These are phyloP conservation scores for Ceratocystis ficicola DNA, from an alignment of 2,329 filamentous ascomycete genomes.

Conservation along the genomic window DNA sequence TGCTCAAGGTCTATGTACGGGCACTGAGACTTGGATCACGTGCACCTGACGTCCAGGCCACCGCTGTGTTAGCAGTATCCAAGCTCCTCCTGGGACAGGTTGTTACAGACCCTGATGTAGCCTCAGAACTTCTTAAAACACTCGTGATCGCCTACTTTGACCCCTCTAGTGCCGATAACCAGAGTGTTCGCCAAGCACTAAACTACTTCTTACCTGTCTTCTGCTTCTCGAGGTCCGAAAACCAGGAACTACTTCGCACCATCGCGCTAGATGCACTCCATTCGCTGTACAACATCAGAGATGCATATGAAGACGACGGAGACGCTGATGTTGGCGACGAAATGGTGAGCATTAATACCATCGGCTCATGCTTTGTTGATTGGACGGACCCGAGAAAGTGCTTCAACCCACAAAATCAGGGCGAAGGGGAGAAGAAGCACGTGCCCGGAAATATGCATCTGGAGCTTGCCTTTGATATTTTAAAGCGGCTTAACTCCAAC, in stretches of 20 bases:
- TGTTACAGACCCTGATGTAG: constrained; percentile 56
- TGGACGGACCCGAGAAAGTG: constrained; percentile 90
- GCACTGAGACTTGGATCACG: constrained; percentile 62
- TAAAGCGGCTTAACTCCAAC: constrained; percentile 59
- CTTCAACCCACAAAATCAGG: constrained; percentile 39
- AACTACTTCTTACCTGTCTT: constrained; percentile 94
- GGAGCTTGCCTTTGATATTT: constrained; percentile 60
- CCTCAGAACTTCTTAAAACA: constrained; percentile 66
- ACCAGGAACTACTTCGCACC: constrained; percentile 67
- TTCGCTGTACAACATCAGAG: constrained; percentile 58
- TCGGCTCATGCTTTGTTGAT: constrained; percentile 74
- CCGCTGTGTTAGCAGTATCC: constrained; percentile 66
- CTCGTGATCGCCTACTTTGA: constrained; percentile 83
- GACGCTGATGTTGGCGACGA: constrained; percentile 62
- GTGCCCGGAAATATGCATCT: constrained; percentile 71
- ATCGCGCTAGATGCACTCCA: constrained; percentile 65
- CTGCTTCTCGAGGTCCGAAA: constrained; percentile 71
- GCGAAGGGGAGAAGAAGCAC: constrained; percentile 48
- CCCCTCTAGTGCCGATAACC: constrained; percentile 66
- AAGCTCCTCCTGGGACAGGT: constrained; percentile 76
- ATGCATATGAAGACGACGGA: constrained; percentile 62
- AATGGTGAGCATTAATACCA: constrained; percentile 65
- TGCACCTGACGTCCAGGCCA: constrained; percentile 63
- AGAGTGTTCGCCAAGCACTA: constrained; percentile 70
- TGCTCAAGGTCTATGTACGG: constrained; percentile 77